Conservation (phyloP, 2,329 filamentous ascomycete genomes). For the Penicillium sp. region DNA sequence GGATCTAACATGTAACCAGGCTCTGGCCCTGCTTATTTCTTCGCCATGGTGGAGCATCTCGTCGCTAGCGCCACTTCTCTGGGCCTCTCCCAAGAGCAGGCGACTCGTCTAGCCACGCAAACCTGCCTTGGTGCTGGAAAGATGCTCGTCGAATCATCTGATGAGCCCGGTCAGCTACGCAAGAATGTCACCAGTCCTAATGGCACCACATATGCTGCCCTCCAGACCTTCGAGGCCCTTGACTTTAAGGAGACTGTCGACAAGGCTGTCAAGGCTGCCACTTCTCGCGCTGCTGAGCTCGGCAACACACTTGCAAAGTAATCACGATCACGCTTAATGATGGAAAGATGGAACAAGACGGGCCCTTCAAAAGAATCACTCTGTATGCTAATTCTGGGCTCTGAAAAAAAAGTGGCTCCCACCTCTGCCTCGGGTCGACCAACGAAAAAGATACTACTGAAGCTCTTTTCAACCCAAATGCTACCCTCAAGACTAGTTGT, state of each 20-base stretch:
- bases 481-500: no score
- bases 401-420: background rate
- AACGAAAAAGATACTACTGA: background rate
- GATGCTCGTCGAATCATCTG: slow-evolving; percentile 39
- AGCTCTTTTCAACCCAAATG: background rate
- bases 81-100: slow-evolving; percentile 39
- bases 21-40: slow-evolving; percentile 44
- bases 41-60: slow-evolving; percentile 43
- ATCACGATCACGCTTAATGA: background rate
- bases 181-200: slow-evolving; percentile 44
- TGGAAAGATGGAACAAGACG: background rate
- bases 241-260: slow-evolving; percentile 37
- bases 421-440: background rate
- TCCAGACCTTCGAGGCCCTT: slow-evolving; percentile 37
- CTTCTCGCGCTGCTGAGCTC: slow-evolving; percentile 36
- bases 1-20: slow-evolving; percentile 22
- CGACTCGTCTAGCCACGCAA: slow-evolving; percentile 38
- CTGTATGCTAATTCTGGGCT: background rate
- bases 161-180: slow-evolving; percentile 37
- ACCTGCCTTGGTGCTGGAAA: slow-evolving; percentile 42
- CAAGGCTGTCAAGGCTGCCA: slow-evolving; percentile 39
- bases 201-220: slow-evolving; percentile 39
- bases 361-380: no score
- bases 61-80: slow-evolving; percentile 38
- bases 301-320: slow-evolving; percentile 25